Evolutionary conservation across 768 basidiomycete genomes (phyloP), one percentile per base, ranked within the genome.

Genomic region (Pleurotus eryngii): DNA sequence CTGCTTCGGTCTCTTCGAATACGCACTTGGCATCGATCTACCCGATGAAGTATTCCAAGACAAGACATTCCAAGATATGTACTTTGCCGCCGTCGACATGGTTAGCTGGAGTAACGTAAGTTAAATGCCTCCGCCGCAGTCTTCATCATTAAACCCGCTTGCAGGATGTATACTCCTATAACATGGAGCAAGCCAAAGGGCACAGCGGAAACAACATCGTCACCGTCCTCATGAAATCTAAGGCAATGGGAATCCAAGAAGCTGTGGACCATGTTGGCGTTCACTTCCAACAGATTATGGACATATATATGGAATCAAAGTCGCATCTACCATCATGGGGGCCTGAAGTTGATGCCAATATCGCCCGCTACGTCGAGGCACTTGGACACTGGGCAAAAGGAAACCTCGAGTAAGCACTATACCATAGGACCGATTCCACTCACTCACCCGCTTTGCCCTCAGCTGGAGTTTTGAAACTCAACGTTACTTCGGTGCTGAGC

Each of bases 31-130:
- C 46, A 76, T 85, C 47, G 84, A 90, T 67, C 73, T 89, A 35
- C 82, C 84, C 9, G 81, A 89, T 55, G 76, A 81, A 51, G 76
- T 88, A 15, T 82, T 82, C 59, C 74, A 83, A 47, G 76, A 89
- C 66, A 73, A 81, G 17, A 69, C 63, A 12, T 82, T 89, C 64
- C 72, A 75, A 65, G 73, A 74, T 40, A 76, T 83, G 38, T 81
- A 85, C 63, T 79, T 76, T 65, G 80, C 82, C 5, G 85, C 82
- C 8, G 79, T 79, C 42, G 87, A 90, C 67, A 75, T 86, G 62
- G 81, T 89, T 54, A 83, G 81, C 68, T 88, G 82, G 85, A 72
- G 86, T 18, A 89, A 90, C 67, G 87, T 88, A 59, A 68, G 81
- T 70, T 18, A 27, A 20, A 17, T 17, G 2, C 26, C 14, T 38